These are phyloP conservation scores for Plasmodium gallinaceum DNA, from an alignment of 169 alveolate genomes.

Conservation along the genomic window DNA sequence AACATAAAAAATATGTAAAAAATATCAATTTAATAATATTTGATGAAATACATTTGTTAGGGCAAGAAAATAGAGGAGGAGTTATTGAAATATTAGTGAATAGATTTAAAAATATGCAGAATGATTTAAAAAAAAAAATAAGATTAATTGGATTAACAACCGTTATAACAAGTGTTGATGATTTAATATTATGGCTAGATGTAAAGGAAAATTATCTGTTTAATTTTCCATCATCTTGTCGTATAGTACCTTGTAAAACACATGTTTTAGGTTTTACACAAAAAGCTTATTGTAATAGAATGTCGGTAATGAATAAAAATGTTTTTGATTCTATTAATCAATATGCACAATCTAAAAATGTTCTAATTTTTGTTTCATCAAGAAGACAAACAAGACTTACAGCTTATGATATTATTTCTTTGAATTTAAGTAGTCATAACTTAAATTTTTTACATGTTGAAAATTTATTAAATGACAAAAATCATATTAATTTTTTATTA, in stretches of 20 bases:
- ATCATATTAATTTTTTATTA: slow-evolving; percentile 70
- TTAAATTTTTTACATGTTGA: slow-evolving; percentile 47
- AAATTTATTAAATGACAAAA: slow-evolving; percentile 69
- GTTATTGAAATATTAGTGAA: slow-evolving; percentile 98
- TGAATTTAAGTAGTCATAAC: slow-evolving; percentile 46
- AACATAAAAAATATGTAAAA: slow-evolving; percentile 93
- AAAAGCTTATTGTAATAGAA: slow-evolving; percentile 85
- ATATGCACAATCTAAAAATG: slow-evolving; percentile 92
- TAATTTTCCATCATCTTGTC: slow-evolving; percentile 98
- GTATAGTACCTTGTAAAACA: slow-evolving; percentile 98
- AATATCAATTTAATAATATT: slow-evolving; percentile 95
- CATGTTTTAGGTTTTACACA: slow-evolving; percentile 95
- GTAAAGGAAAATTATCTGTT: slow-evolving; percentile 95
- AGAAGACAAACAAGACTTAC: slow-evolving; percentile 99
- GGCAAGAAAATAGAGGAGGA: slow-evolving; percentile 97
- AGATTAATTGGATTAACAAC: slow-evolving; percentile 97
- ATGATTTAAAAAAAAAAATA: slow-evolving; percentile 89
- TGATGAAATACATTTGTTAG: slow-evolving; percentile 99
- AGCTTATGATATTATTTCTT: slow-evolving; percentile 90
- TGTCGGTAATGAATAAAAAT: slow-evolving; percentile 82
- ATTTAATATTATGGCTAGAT: slow-evolving; percentile 98
- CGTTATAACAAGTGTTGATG: slow-evolving; percentile 98
- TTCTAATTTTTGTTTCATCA: slow-evolving; percentile 97
- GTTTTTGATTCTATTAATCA: slow-evolving; percentile 81
- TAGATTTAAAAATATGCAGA: slow-evolving; percentile 96